Conservation (phyloP, 2,329 filamentous ascomycete genomes). For the Phaeosphaeria sp. region DNA sequence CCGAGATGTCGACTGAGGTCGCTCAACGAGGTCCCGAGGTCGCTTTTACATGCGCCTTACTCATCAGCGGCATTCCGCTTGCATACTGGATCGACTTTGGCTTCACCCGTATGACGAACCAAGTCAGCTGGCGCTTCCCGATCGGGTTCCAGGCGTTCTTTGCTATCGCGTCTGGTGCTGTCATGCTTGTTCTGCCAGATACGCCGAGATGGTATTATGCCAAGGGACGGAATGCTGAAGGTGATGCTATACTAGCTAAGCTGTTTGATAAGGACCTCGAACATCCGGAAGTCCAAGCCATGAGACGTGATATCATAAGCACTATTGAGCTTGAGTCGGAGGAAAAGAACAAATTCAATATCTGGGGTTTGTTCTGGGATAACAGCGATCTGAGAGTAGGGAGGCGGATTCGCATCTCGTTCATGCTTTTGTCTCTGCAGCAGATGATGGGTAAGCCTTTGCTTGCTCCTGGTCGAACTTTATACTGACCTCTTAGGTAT, state of each 20-base stretch:
- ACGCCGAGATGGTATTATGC: slow-evolving; percentile 54
- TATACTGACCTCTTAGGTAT: slow-evolving; percentile 9
- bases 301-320: slow-evolving; percentile 33
- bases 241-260: slow-evolving; percentile 54
- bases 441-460: slow-evolving; percentile 13
- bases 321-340: slow-evolving; percentile 33
- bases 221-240: slow-evolving; percentile 51
- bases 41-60: slow-evolving; percentile 55
- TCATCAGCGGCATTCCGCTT: slow-evolving; percentile 55
- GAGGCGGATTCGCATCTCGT: slow-evolving; percentile 48
- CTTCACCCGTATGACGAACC: slow-evolving; percentile 51
- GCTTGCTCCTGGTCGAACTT: neutral
- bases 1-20: slow-evolving; percentile 21
- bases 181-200: slow-evolving; percentile 54
- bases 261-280: slow-evolving; percentile 32
- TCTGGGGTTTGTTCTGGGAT: slow-evolving; percentile 43
- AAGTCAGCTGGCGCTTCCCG: slow-evolving; percentile 54
- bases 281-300: slow-evolving; percentile 17
- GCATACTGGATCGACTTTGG: slow-evolving; percentile 60
- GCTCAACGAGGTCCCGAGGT: slow-evolving; percentile 49
- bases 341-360: slow-evolving; percentile 37
- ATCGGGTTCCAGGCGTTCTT: slow-evolving; percentile 58
- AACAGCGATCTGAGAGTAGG: slow-evolving; percentile 44
- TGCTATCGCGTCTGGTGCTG: slow-evolving; percentile 52
- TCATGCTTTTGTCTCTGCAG: slow-evolving; percentile 37